Conservation (phyloP, 192 early-diverging fungal species). For the Podochytrium sp. region DNA sequence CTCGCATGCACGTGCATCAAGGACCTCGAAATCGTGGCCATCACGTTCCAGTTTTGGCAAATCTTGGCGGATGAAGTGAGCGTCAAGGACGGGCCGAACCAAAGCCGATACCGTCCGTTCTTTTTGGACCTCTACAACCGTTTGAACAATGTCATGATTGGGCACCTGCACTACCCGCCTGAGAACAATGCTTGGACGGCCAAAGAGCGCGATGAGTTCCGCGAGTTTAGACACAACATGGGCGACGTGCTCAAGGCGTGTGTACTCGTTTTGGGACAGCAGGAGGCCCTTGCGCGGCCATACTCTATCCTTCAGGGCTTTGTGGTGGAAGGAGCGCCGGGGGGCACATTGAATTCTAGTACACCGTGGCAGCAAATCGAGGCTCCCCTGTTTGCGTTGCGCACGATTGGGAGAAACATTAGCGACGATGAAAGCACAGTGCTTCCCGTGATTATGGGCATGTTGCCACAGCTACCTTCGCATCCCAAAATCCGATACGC, state of each 20-base stretch:
- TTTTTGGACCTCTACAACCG: conserved; percentile 69
- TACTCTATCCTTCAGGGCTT: conserved; percentile 57
- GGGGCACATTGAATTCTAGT: conserved; percentile 47
- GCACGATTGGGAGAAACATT: conserved; percentile 90
- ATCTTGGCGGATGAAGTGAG: conserved; percentile 65
- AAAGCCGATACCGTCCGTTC: conserved; percentile 16
- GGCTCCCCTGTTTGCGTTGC: conserved; percentile 90
- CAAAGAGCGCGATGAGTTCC: conserved; percentile 93
- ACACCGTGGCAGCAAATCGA: conserved; percentile 91
- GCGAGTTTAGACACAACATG: conserved; percentile 94
- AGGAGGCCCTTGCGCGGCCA: conserved; percentile 72
- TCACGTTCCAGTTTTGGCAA: conserved; percentile 94
- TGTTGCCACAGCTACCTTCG: conserved; percentile 80
- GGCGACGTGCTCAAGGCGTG: conserved; percentile 97
- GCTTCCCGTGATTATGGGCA: conserved; percentile 90
- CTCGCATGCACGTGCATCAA: conserved; percentile 78
- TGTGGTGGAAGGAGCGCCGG: conserved; percentile 33
- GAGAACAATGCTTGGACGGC: conserved; percentile 72
- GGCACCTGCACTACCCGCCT: conserved; percentile 86
- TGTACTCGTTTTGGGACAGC: conserved; percentile 78
- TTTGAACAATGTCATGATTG: conserved; percentile 82
- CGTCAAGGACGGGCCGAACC: not conserved
- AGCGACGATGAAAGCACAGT: conserved; percentile 70
- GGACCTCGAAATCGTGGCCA: conserved; percentile 82
- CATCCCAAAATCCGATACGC: conserved; percentile 97